Base-by-base conservation (phyloP, 805 yeast genomes). In the Spathaspora girioi region DNA sequence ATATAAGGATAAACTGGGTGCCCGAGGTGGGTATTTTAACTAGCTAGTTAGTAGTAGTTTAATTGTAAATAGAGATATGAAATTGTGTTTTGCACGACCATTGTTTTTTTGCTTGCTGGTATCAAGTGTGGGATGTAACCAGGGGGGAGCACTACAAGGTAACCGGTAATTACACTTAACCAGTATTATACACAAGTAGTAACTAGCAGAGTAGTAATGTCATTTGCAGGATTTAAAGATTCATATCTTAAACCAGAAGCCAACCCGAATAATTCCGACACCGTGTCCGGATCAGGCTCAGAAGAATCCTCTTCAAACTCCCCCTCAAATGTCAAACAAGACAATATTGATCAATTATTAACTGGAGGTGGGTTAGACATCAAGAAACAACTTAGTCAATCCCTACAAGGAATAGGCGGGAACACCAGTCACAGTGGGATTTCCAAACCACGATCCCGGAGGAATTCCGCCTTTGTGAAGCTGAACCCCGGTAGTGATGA, bases 321-420 rank as follows among this genome's bases (percentile, higher is more conserved):
- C 19, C 46, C 52, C 14, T 43, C 32, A 10, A 17, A 19, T 26
- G 17, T 68, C 38, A 66, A 67, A 45, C 51, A 59, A 40, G 68
- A 68, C 51, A 44, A 59, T 46, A 50, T 61, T 12, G 63, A 60
- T 43, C 60, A 62, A 18, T 54, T 70, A 10, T 58, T 68, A 46
- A 64, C 64, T 46, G n/a, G n/a, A 10, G 35, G n/a, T 14, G 65
- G 72, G 10, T 50, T 60, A 15, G 78, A 73, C 52, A 72, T 74
- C 54, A 74, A 72, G 52, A 69, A 67, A 49, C 78, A 72, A 57
- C 63, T 74, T 12, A 68, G 73, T 29, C 77, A 72, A 53, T 71
- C 77, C 18, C 63, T 71, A 29, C 59, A 62, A 11, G 64, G 64
- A 1, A 49, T 52, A 8, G 43, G 52, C 14, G 50, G 54, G 26